A percentile compares a stretch with the other conserved stretches of the same genome.
Conservation (phyloP, 2,329 filamentous ascomycete species). For the Onygena corvina region DNA sequence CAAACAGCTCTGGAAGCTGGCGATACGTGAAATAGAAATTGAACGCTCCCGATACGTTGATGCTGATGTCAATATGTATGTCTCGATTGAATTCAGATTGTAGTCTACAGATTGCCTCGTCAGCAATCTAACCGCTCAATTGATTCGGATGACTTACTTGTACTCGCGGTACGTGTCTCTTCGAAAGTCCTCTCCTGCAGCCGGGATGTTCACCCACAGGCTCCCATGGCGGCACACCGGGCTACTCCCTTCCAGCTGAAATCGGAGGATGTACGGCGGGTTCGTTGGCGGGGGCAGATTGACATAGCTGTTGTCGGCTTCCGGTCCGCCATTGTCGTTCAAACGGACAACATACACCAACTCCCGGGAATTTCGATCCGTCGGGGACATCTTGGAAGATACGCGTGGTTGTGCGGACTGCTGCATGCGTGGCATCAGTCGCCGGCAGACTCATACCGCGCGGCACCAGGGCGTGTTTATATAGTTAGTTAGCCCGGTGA, state of each 20-base stretch:
- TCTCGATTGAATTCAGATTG: conserved; percentile 84
- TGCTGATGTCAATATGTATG: conserved; percentile 78
- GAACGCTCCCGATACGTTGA: conserved; percentile 74
- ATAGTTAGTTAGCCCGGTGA: not conserved
- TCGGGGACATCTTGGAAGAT: not conserved
- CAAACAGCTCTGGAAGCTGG: conserved; percentile 60
- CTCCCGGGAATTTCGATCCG: not conserved
- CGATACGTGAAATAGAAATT: conserved; percentile 90
- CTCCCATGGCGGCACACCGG: conserved; percentile 91
- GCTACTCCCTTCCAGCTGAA: conserved; percentile 86
- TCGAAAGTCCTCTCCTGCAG: conserved; percentile 60
- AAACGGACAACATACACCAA: conserved; percentile 76
- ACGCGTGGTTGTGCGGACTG: not conserved
- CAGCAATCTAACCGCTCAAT: conserved; percentile 7
- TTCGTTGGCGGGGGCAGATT: conserved; percentile 69
- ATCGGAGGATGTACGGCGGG: conserved; percentile 65
- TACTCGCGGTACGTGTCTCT: conserved; percentile 73
- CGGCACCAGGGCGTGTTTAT: not conserved
- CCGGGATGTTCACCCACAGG: conserved; percentile 91
- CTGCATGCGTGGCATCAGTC: not conserved
- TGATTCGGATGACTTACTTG: conserved; percentile 50
- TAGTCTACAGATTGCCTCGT: conserved; percentile 45
- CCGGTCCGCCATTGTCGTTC: conserved; percentile 84
- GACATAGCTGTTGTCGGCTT: conserved; percentile 80
- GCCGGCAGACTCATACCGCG: no score